phyloP scores from a whole-genome alignment of 2,329 filamentous ascomycete species.

The Penicillium vulpinum region DNA sequence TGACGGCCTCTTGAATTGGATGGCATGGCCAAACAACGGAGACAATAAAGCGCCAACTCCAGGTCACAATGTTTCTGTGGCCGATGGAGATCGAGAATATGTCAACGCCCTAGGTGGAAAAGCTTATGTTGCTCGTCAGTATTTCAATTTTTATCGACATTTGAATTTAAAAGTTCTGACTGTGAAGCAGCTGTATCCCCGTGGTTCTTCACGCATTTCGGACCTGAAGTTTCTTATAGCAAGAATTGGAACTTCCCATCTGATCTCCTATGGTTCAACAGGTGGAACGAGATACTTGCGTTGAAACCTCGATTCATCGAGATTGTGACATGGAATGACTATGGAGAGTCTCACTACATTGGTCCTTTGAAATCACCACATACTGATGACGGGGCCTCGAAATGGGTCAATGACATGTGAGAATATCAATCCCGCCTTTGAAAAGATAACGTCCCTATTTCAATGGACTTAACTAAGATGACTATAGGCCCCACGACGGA shows the following conservation, averaged over 20 bases:
- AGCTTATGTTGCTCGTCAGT: slow-evolving; percentile 51
- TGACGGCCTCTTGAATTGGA: slow-evolving; percentile 48
- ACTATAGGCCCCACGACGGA: slow-evolving; percentile 51
- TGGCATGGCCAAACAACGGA: slow-evolving; percentile 46
- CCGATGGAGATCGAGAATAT: slow-evolving; percentile 41
- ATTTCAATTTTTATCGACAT: not conserved
- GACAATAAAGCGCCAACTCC: slow-evolving; percentile 53
- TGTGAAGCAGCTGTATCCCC: slow-evolving; percentile 41
- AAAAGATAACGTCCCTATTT: not conserved
- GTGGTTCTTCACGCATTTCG: slow-evolving; percentile 57
- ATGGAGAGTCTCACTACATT: slow-evolving; percentile 58
- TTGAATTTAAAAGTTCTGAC: not conserved
- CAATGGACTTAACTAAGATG: not conserved
- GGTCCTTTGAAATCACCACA: slow-evolving; percentile 46
- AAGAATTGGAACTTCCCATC: slow-evolving; percentile 56
- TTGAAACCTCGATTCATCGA: slow-evolving; percentile 52
- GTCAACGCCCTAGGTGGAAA: slow-evolving; percentile 39
- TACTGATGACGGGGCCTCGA: slow-evolving; percentile 44
- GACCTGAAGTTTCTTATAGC: slow-evolving; percentile 46
- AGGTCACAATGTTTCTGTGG: slow-evolving; percentile 45
- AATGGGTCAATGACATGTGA: slow-evolving; percentile 53
- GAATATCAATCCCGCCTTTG: not conserved
- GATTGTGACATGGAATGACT: slow-evolving; percentile 54
- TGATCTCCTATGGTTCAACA: slow-evolving; percentile 47
- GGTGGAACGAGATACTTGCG: slow-evolving; percentile 45